Base-by-base conservation (phyloP, 2,329 filamentous ascomycete species). In the Mariannaea elegans region DNA sequence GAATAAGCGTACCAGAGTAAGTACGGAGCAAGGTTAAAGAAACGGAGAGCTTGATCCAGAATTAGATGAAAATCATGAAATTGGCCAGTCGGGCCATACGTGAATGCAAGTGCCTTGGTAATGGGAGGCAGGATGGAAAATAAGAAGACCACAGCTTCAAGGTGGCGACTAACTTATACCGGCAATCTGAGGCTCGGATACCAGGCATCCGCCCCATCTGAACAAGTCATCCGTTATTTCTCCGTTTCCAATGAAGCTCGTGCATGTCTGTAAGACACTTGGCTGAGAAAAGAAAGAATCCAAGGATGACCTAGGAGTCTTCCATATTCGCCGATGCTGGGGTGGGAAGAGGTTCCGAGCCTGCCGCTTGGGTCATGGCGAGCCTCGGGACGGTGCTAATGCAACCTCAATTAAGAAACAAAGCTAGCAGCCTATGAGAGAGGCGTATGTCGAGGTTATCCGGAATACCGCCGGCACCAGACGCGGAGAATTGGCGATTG, bases 131-230 rank as follows among this genome's bases (percentile, higher is more conserved):
- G 49, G 51, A 56, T 27, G 9, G 24, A 27, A 27, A 27, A 27
- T 27, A 27, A 27, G 27, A 39, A 44, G 34, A 42, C 44, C 23
- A 21, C 32, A 16, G 31, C 31, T 39, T 39, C 4, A 42, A 49
- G 56, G 56, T 39, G 54, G 46, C 34, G 55, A 39, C 62, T 56
- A 55, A 62, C 62, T 64, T 64, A 64, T 64, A 62, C 62, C 38
- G 51, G 55, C 27, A 56, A 51, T 39, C n/a, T 42, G 39, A 48
- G 47, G 47, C n/a, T 47, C 18, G 36, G 39, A 23, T 27, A 24
- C 27, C 45, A 58, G 38, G 41, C 36, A 49, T 29, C 54, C 24
- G 42, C 41, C 42, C 34, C 38, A 44, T 47, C 44, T 16, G 29
- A 44, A n/a, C 31, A 52, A 41, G 51, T 44, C 54, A 53, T 42